Evolutionary conservation across 106 monocot species (phyloP).

Genomic region (Dendrobium nobile): DNA sequence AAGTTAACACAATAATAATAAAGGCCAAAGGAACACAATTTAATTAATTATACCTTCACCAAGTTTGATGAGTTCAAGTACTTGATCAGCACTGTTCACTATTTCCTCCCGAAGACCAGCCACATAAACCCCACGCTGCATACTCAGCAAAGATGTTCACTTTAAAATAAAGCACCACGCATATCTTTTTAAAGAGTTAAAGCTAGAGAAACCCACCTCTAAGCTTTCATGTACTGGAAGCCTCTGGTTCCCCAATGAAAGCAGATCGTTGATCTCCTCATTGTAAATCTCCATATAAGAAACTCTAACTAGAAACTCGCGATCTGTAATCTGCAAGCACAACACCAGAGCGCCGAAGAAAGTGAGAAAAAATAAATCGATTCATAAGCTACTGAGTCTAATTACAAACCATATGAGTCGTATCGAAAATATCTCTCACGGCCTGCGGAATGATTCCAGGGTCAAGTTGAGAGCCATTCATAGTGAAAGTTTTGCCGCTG

Average conservation of each 20-base stretch:
- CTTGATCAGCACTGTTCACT: conserved; percentile 82
- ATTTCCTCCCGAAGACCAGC: conserved; percentile 87
- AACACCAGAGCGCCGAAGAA: not conserved
- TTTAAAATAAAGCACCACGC: not conserved
- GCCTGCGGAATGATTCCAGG: conserved; percentile 80
- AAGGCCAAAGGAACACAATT: not conserved
- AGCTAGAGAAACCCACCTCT: conserved; percentile 36
- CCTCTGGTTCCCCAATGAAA: conserved; percentile 64
- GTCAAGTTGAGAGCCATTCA: conserved; percentile 76
- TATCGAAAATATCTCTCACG: conserved; percentile 59
- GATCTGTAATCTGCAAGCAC: conserved; percentile 38
- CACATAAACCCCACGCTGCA: conserved; percentile 79
- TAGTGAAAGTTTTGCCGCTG: conserved; percentile 95
- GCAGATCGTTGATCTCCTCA: conserved; percentile 93
- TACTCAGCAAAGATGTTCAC: not conserved
- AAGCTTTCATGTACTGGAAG: conserved; percentile 89
- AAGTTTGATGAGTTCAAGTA: conserved; percentile 67
- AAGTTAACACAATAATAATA: not conserved
- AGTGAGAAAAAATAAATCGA: not conserved
- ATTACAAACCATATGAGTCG: conserved; percentile 37
- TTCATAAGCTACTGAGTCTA: not conserved
- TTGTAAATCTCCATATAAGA: conserved; percentile 99
- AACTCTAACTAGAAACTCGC: conserved; percentile 87
- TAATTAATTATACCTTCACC: conserved; percentile 58
- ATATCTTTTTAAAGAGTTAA: not conserved